Base-by-base conservation (phyloP, 345 rosid species). In the Dipteronia sinensis region DNA sequence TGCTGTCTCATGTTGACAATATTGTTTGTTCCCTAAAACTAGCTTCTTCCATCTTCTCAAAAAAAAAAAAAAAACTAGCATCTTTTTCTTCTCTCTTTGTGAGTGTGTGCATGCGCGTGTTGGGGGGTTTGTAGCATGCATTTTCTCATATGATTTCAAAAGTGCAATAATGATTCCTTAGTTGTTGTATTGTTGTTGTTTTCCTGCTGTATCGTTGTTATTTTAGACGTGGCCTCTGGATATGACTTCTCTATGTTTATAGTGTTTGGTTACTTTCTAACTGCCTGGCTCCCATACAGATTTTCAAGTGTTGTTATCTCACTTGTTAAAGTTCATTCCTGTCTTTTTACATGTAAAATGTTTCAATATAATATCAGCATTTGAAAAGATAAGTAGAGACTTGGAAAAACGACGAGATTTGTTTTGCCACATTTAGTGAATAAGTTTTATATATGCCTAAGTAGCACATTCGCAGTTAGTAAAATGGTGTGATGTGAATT, bases 401-500 rank as follows among this genome's bases (percentile, higher is more conserved):
- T 25, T 64, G 40, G 67, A 38, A 23, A 23, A 64, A 3, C 27
- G 13, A 64, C 9, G 15, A 64, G 67, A 12, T 15, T 64, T 64
- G 16, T 27, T 64, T 25, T 10, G 16, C 19, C 2, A 12, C 19
- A 23, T 13, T 64, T 20, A 59, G 20, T 53, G n/a, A 53, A 4
- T 59, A 19, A 20, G 23, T 7, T 7, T 59, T 15, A 46, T 59
- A 8, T 22, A 22, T 59, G 22, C 64, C 64, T 59, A 59, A 59
- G 22, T 20, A 20, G 11, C 23, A 22, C 64, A 16, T 15, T 51
- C 0, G 6, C n/a, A 53, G 7, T 53, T 59, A 59, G 64, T 59
- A n/a, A 22, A 59, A 59, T 59, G 64, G 64, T 59, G 20, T 59
- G 27, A n/a, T 59, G 64, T 59, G 64, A 20, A 59, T 59, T 59